A percentile compares a stretch with the other conserved stretches of the same genome.
Evolutionary conservation across 805 yeast species (phyloP).

Genomic region (Kazachstania africana): DNA sequence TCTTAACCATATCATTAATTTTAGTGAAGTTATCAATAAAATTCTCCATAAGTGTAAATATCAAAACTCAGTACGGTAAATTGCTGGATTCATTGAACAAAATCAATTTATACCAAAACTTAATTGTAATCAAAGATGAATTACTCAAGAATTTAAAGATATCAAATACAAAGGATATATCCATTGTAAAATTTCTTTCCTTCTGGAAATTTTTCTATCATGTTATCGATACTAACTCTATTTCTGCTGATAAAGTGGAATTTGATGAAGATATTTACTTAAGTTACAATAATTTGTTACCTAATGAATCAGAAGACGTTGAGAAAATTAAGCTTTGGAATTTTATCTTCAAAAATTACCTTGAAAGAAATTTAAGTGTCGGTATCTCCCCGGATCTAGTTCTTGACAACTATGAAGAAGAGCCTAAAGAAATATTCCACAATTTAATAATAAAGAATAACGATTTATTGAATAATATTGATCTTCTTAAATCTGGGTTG

Average conservation of each 20-base stretch:
- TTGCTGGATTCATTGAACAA: background rate
- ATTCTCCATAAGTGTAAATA: no score
- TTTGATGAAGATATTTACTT: background rate
- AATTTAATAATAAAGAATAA: no score
- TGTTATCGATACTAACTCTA: background rate
- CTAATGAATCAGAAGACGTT: background rate
- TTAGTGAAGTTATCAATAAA: background rate
- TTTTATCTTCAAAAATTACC: background rate
- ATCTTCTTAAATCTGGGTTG: no score
- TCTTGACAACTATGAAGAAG: no score
- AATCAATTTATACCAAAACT: background rate
- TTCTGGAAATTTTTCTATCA: no score
- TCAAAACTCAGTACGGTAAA: no score
- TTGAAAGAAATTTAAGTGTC: background rate
- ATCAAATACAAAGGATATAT: no score
- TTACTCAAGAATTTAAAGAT: background rate
- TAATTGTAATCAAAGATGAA: background rate
- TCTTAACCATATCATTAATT: background rate
- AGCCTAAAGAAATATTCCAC: no score
- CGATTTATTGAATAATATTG: no score
- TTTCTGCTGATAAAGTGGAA: no score
- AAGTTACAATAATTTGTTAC: background rate
- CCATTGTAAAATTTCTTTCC: background rate
- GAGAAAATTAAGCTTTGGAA: background rate
- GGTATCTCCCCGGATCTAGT: background rate